phyloP scores from a whole-genome alignment of 768 basidiomycete species.

The Rubroboletus satanas region DNA sequence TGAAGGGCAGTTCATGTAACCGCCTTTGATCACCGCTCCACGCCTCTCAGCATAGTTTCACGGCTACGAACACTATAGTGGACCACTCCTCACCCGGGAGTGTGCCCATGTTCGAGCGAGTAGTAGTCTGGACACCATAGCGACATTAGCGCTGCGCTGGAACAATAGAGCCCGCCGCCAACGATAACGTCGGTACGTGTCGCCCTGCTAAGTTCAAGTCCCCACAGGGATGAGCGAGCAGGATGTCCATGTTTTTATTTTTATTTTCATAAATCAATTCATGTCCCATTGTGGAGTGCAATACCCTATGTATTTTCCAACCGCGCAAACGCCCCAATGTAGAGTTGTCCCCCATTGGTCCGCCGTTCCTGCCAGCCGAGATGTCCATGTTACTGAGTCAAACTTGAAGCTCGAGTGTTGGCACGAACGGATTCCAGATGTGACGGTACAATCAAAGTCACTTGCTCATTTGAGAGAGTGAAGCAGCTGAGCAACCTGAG shows the following conservation, averaged over 20 bases:
- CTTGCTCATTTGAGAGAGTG: background rate
- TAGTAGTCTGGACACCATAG: background rate
- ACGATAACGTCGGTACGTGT: background rate
- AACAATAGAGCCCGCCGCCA: background rate
- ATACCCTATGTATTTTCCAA: no score
- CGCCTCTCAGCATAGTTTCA: background rate
- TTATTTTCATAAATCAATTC: no score
- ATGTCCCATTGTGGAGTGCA: no score
- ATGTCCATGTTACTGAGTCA: background rate
- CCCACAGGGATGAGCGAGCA: background rate
- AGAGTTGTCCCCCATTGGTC: no score
- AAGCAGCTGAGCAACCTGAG: background rate
- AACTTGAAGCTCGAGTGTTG: background rate
- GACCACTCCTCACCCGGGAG: background rate
- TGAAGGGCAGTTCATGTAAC: background rate
- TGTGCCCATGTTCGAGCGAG: background rate
- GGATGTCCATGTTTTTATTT: background rate
- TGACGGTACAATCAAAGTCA: background rate
- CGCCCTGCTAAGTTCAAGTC: background rate
- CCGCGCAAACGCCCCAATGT: no score
- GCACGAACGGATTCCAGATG: background rate
- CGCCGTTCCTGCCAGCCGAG: background rate
- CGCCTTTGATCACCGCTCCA: slow-evolving; percentile 12
- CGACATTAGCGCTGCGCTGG: background rate
- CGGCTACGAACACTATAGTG: background rate